Percentiles rank a stretch among this genome's conserved stretches.
Evolutionary conservation across 75 land plant genomes (phyloP).

Genomic region (Sequoiadendron giganteum): DNA sequence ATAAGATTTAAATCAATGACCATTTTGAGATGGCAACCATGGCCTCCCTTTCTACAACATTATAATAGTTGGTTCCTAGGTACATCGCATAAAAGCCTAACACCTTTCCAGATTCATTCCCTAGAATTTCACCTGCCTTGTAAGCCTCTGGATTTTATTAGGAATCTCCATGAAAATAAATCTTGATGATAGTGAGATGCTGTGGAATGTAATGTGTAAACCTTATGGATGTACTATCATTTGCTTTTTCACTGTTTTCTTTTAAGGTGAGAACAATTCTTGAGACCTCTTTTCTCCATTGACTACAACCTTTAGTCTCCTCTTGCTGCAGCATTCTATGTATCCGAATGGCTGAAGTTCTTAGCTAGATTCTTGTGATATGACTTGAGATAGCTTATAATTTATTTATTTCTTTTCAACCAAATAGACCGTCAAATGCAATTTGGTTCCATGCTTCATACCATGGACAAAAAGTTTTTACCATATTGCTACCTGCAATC

Average conservation of each 20-base stretch:
- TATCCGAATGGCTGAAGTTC: neutral
- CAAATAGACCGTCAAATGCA: neutral
- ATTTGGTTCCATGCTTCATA: neutral
- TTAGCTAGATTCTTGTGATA: neutral
- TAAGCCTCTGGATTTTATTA: neutral
- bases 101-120: neutral
- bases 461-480: too few relatives aligned
- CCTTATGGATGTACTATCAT: neutral
- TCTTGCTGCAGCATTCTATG: neutral
- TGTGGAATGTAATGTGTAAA: neutral
- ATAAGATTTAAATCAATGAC: neutral
- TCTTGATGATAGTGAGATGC: neutral
- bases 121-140: neutral
- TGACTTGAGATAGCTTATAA: too few relatives aligned
- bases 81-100: neutral
- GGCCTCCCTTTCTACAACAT: too few relatives aligned
- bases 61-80: neutral
- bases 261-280: neutral
- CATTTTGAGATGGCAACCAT: neutral
- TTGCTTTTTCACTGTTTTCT: neutral
- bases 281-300: neutral
- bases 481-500: neutral
- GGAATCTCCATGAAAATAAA: neutral
- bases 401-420: neutral
- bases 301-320: neutral